A percentile compares a stretch with the other conserved stretches of the same genome.
Conservation (phyloP, 1,284 basidiomycete genomes). For the Moesziomyces antarcticus region DNA sequence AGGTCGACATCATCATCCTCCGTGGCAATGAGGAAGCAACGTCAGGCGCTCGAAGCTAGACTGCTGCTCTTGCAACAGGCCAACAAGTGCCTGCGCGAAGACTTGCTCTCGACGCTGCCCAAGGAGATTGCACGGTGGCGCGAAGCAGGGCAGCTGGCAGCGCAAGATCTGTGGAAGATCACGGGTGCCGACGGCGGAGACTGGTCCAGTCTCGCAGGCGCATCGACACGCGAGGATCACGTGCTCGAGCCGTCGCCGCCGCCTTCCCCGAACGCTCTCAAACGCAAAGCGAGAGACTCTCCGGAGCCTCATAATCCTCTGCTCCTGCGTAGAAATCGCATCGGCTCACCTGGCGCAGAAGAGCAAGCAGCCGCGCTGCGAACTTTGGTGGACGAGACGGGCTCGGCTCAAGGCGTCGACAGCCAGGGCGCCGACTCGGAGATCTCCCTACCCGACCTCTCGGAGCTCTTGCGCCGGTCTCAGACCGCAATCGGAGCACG, state of each 20-base stretch:
- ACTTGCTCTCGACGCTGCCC: slow-evolving; percentile 22
- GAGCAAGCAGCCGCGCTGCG: slow-evolving; percentile 32
- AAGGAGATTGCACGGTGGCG: slow-evolving; percentile 35
- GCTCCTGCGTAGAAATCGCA: slow-evolving; percentile 6
- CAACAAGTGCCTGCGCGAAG: slow-evolving; percentile 32
- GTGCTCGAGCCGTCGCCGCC: slow-evolving; percentile 34
- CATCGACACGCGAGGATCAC: slow-evolving; percentile 26
- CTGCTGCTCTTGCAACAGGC: slow-evolving; percentile 37
- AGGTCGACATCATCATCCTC: background rate
- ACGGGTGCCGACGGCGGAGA: slow-evolving; percentile 35
- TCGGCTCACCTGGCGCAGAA: slow-evolving; percentile 27
- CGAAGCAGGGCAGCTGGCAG: slow-evolving; percentile 37
- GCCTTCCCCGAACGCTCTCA: slow-evolving; percentile 1
- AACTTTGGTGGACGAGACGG: slow-evolving; percentile 3
- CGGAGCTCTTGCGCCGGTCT: slow-evolving; percentile 34
- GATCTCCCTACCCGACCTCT: slow-evolving; percentile 28
- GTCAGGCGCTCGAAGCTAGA: slow-evolving; percentile 28
- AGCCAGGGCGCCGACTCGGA: slow-evolving; percentile 33
- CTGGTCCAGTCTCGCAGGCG: slow-evolving; percentile 18
- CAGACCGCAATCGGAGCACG: slow-evolving; percentile 8
- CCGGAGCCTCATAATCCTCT: slow-evolving; percentile 15
- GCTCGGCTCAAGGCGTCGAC: slow-evolving; percentile 7
- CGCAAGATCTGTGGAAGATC: slow-evolving; percentile 43
- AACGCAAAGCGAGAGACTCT: slow-evolving; percentile 9
- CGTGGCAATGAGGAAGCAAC: slow-evolving; percentile 19